These are phyloP conservation scores for Marsdenia floribunda DNA, from an alignment of 257 asterid genomes.

Conservation along the genomic window DNA sequence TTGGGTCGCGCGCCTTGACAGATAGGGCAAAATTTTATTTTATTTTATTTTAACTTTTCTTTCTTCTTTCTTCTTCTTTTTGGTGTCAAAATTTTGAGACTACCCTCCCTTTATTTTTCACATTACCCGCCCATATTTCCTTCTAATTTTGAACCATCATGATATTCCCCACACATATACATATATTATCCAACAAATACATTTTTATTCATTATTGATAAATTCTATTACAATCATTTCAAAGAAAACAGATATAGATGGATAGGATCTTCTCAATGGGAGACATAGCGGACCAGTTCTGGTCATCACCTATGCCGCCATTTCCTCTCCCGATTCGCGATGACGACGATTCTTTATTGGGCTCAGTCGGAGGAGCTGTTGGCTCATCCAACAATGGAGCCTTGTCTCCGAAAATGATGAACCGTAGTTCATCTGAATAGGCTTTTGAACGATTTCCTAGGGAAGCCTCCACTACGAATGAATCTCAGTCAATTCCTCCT, in stretches of 20 bases:
- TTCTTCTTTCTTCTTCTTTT: no score
- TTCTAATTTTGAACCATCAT: no score
- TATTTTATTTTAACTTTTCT: no score
- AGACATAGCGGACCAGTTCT: slow-evolving; percentile 60
- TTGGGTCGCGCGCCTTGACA: no score
- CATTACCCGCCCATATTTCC: no score
- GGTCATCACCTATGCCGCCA: slow-evolving; percentile 53
- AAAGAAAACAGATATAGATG: slow-evolving; percentile 23
- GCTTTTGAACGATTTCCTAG: slow-evolving; percentile 80
- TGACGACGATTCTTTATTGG: slow-evolving; percentile 3
- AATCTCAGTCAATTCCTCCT: slow-evolving; percentile 15
- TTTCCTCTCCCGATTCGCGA: slow-evolving; percentile 25
- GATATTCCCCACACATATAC: neutral
- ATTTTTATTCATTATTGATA: neutral
- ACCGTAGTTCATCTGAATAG: slow-evolving; percentile 90
- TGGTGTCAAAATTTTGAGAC: no score
- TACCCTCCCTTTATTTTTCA: no score
- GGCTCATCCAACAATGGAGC: slow-evolving; percentile 26
- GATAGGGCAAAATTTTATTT: no score
- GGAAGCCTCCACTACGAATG: slow-evolving; percentile 52
- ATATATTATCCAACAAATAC: no score
- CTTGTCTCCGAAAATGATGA: slow-evolving; percentile 47
- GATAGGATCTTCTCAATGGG: slow-evolving; percentile 73
- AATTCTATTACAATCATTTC: neutral
- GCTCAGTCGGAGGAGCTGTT: neutral